Base-by-base conservation (phyloP, 495 filamentous ascomycete genomes). In the Aspergillus steynii region DNA sequence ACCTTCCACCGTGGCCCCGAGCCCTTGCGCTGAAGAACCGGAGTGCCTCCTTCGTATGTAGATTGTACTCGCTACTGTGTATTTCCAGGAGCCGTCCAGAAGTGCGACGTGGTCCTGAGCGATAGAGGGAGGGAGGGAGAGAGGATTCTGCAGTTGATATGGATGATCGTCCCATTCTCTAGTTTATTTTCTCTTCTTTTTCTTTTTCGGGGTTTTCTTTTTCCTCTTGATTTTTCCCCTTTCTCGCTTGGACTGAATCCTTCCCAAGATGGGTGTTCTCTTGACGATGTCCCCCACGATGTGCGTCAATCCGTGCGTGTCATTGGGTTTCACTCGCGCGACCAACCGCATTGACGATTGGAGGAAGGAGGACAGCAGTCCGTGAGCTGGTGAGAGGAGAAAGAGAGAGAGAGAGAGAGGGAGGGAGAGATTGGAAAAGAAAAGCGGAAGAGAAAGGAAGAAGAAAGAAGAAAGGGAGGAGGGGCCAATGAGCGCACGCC, bases 401-500 rank as follows among this genome's bases (percentile, higher is more conserved):
- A 50, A 50, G 6, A 53, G 8, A 53, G 31, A 29, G 8, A 29
- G 8, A 20, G 20, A 20, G 20, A 20, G 20, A 20, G 20, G 20
- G 20, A 20, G 20, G 20, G 20, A 20, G 15, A 47, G n/a, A 48
- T 10, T 10, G 26, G 29, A 52, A 37, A 37, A 28, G 20, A 37
- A 45, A 28, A 37, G 20, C 8, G 25, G 42, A 45, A 55, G 8
- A 34, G 34, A 20, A 34, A 59, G 47, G 12, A 10, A 27, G 29
- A 50, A 29, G 29, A 55, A 27, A 60, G 37, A 28, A 50, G 49
- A 55, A 50, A 25, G 15, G 29, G 15, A 34, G 31, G 52, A 25
- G 32, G 52, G n/a, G 31, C 27, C 53, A 55, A 31, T 56, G 37
- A 32, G 4, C 31, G 31, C 31, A 20, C 31, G 31, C 3, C 37